These are phyloP conservation scores for cucumber (Cucumis sativus) DNA, from an alignment of 306 rosid species.

Conservation along the genomic window Cucumber_9930_V3 NC_026661.2:17361001-17361500, in stretches of 20 bases:
- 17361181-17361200: background rate
- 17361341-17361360: slow-evolving; percentile 3
- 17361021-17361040: background rate
- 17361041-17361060: slow-evolving; percentile 22
- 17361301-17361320: background rate
- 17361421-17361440: background rate
- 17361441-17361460: background rate
- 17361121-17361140: background rate
- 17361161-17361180: background rate
- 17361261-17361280: background rate
- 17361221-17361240: background rate
- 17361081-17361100: slow-evolving; percentile 24
- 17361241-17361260: background rate
- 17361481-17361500: background rate
- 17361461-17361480: slow-evolving; percentile 1
- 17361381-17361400: slow-evolving; percentile 3
- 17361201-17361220: background rate
- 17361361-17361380: slow-evolving; percentile 7
- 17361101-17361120: slow-evolving; percentile 8
- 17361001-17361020: background rate
- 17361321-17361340: background rate
- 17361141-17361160: background rate
- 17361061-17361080: slow-evolving; percentile 39
- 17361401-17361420: background rate
- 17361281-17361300: background rate